Evolutionary conservation across 805 yeast genomes (phyloP), one percentile per base, ranked within the genome.

Genomic region (Monosporozyma servazzii): DNA sequence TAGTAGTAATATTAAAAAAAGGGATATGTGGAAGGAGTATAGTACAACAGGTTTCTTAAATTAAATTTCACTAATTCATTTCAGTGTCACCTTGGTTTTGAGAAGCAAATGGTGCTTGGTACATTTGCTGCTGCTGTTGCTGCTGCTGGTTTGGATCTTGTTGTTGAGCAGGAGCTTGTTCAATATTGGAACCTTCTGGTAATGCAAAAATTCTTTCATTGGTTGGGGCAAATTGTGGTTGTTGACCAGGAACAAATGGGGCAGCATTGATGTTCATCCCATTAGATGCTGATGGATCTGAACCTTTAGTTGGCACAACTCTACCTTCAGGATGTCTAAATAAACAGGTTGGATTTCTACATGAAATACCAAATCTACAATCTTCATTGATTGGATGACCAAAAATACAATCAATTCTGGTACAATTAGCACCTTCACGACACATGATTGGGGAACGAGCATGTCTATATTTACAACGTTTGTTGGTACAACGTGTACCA

Each of bases 321-420:
- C 89, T 76, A n/a, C 88, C 93, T 52, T 80, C 84, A 13, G 96
- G 95, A 68, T 89, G 97, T 60, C 75, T 76, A 70, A 74, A 89
- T 56, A 81, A 66, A 74, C 97, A 89, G 50, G 75, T 73, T 48
- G 74, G 73, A 66, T 87, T 88, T 59, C 75, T 79, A 71, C 97
- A 89, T 55, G 79, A 79, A 52, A 74, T 74, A 13, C 88, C 95
- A 68, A 82, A 89, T 59, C 84, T 86, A 71, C 97, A 89, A 49
- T 77, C 82, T 62, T 84, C 90, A 56, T 75, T 75, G 40, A 87
- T 71, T 42, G 96, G 96, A 67, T 89, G 97, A 20, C 85, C 76
- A 67, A 88, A 89, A 48, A 77, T 74, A 71, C 97, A 89, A 66
- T 89, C 93, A 47, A 80, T 72, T 67, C 96, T 80, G 18, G 79